phyloP scores from a whole-genome alignment of 2,329 filamentous ascomycete species.

The Fusarium napiforme region DNA sequence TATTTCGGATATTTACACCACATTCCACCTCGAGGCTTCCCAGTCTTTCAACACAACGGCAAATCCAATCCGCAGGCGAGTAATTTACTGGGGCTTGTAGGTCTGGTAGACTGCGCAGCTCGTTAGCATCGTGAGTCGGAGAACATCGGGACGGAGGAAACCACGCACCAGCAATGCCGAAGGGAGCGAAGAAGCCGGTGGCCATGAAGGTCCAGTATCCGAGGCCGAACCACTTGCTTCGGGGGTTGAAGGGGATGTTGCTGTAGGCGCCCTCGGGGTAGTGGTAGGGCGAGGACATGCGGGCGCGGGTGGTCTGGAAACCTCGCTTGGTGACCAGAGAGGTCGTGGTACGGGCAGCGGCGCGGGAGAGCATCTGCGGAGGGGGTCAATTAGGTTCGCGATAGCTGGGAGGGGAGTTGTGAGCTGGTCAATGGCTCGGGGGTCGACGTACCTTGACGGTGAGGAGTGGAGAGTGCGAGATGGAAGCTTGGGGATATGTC shows the following conservation, averaged over 20 bases:
- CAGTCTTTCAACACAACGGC: slow-evolving; percentile 31
- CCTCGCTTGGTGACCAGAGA: slow-evolving; percentile 84
- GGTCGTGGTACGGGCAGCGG: slow-evolving; percentile 72
- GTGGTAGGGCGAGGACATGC: slow-evolving; percentile 92
- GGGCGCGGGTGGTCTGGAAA: slow-evolving; percentile 91
- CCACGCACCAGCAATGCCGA: slow-evolving; percentile 70
- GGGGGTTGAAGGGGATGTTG: slow-evolving; percentile 97
- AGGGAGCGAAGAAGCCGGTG: slow-evolving; percentile 69
- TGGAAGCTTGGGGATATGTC: slow-evolving; percentile 43
- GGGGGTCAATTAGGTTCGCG: slow-evolving; percentile 54
- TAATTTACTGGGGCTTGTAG: slow-evolving; percentile 53
- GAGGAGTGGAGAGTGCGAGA: slow-evolving; percentile 43
- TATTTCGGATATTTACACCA: slow-evolving; percentile 50
- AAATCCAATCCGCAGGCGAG: slow-evolving; percentile 18
- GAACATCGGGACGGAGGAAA: slow-evolving; percentile 32
- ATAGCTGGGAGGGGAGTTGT: not conserved
- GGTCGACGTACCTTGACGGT: slow-evolving; percentile 43
- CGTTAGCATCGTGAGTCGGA: slow-evolving; percentile 35
- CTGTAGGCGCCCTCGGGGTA: slow-evolving; percentile 95
- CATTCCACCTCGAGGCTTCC: slow-evolving; percentile 41
- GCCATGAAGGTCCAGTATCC: slow-evolving; percentile 81
- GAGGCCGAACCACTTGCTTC: slow-evolving; percentile 84
- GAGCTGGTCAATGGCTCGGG: slow-evolving; percentile 13
- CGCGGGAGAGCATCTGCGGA: slow-evolving; percentile 84
- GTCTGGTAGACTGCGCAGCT: slow-evolving; percentile 59